Conservation (phyloP, 2,329 filamentous ascomycete genomes). For the Erysiphe neolycopersici region DNA sequence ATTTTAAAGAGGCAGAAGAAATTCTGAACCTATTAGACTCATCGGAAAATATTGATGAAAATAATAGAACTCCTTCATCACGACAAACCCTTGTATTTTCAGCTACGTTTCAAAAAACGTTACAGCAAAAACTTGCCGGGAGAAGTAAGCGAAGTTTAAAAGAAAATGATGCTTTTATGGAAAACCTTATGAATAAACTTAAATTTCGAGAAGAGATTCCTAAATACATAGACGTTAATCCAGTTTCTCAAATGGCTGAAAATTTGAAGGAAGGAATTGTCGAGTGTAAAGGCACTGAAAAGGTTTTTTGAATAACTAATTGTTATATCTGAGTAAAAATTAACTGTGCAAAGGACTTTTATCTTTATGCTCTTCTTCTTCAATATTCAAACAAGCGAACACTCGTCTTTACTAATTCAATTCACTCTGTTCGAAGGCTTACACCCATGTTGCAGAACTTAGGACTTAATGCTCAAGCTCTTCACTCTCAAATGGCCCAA, state of each 20-base stretch:
- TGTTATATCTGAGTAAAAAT: neutral
- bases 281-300: slow-evolving; percentile 80
- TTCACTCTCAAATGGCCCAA: slow-evolving; percentile 89
- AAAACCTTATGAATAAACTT: slow-evolving; percentile 72
- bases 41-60: slow-evolving; percentile 19
- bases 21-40: slow-evolving; percentile 59
- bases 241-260: slow-evolving; percentile 64
- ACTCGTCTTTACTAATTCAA: slow-evolving; percentile 87
- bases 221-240: slow-evolving; percentile 80
- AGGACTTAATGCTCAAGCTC: slow-evolving; percentile 42
- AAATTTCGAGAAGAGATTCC: slow-evolving; percentile 67
- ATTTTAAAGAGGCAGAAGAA: slow-evolving; percentile 83
- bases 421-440: slow-evolving; percentile 68
- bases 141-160: slow-evolving; percentile 31
- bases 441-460: slow-evolving; percentile 65
- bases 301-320: slow-evolving; percentile 23
- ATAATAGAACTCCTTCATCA: slow-evolving; percentile 19
- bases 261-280: slow-evolving; percentile 70
- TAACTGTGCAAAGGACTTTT: slow-evolving; percentile 40
- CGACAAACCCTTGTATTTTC: slow-evolving; percentile 90
- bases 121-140: slow-evolving; percentile 74
- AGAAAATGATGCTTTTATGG: slow-evolving; percentile 54
- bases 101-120: slow-evolving; percentile 72
- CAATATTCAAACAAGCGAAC: slow-evolving; percentile 59
- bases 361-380: slow-evolving; percentile 66